Percentiles rank a stretch among this genome's conserved stretches.
phyloP scores from a whole-genome alignment of 768 basidiomycete species.

The Fibroporia radiculosa region DNA sequence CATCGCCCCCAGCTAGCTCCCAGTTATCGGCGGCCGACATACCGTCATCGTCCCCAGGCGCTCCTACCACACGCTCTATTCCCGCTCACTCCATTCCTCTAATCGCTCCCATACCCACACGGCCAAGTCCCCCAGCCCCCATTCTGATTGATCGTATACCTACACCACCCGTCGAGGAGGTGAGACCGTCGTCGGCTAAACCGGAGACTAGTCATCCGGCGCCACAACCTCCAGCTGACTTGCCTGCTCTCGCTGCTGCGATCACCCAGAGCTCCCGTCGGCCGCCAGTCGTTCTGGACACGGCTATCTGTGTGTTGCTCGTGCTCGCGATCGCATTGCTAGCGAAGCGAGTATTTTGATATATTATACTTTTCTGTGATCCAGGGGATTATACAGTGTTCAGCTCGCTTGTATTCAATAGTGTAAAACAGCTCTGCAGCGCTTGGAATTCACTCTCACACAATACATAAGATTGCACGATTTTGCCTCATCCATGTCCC shows the following conservation, averaged over 20 bases:
- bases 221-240: constrained; percentile 8
- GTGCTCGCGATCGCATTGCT: constrained; percentile 63
- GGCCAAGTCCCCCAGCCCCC: constrained; percentile 15
- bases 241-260: constrained; percentile 6
- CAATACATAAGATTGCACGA: too few relatives aligned
- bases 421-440: neutral
- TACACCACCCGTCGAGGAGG: neutral
- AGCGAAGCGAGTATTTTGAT: constrained; percentile 46
- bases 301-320: constrained; percentile 64
- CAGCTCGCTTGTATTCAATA: neutral
- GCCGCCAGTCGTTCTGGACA: constrained; percentile 64
- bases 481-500: too few relatives aligned
- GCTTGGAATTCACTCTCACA: neutral
- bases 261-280: constrained; percentile 14
- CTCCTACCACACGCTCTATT: constrained; percentile 6
- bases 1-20: neutral
- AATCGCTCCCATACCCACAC: constrained; percentile 17
- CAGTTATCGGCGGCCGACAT: constrained; percentile 4
- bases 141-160: constrained; percentile 13
- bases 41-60: constrained; percentile 4
- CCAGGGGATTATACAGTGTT: neutral
- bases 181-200: neutral
- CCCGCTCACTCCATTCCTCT: constrained; percentile 13
- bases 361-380: neutral
- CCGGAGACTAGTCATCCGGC: neutral